phyloP scores from a whole-genome alignment of 768 basidiomycete genomes.

The Austroboletus eburneus region DNA sequence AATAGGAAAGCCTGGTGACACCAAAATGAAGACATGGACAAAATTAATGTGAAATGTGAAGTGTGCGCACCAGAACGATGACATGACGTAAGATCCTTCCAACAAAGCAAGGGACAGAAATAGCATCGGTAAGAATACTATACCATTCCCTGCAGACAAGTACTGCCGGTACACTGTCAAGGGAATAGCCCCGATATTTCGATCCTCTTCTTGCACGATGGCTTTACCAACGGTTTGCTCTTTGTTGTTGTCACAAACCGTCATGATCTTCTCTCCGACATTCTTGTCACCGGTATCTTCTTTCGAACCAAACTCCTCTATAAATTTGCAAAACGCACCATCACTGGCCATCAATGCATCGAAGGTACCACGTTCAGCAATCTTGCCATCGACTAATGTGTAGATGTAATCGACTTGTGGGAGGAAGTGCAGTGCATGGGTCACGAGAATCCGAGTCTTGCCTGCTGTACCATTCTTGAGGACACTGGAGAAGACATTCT shows the following conservation, averaged over 20 bases:
- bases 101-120: slow-evolving; percentile 56
- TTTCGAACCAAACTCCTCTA: slow-evolving; percentile 72
- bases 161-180: slow-evolving; percentile 44
- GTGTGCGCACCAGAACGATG: slow-evolving; percentile 61
- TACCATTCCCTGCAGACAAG: slow-evolving; percentile 64
- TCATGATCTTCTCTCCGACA: slow-evolving; percentile 30
- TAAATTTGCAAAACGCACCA: slow-evolving; percentile 69
- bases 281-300: slow-evolving; percentile 44
- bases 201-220: slow-evolving; percentile 83
- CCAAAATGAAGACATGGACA: not conserved
- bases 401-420: slow-evolving; percentile 85
- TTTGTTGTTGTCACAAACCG: slow-evolving; percentile 34
- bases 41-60: not conserved
- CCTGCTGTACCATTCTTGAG: slow-evolving; percentile 56
- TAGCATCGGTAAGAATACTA: slow-evolving; percentile 60
- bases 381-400: slow-evolving; percentile 68
- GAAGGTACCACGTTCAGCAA: slow-evolving; percentile 81
- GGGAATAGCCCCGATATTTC: slow-evolving; percentile 61
- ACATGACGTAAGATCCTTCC: slow-evolving; percentile 69
- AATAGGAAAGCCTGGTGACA: slow-evolving; percentile 67
- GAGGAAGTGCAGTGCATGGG: slow-evolving; percentile 88
- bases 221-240: slow-evolving; percentile 34
- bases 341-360: slow-evolving; percentile 58
- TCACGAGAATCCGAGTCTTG: slow-evolving; percentile 87
- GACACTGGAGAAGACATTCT: slow-evolving; percentile 81